Evolutionary conservation across 148 eudicot genomes (phyloP), one percentile per base, ranked within the genome.

Genomic region (Gaultheria prostrata): DNA sequence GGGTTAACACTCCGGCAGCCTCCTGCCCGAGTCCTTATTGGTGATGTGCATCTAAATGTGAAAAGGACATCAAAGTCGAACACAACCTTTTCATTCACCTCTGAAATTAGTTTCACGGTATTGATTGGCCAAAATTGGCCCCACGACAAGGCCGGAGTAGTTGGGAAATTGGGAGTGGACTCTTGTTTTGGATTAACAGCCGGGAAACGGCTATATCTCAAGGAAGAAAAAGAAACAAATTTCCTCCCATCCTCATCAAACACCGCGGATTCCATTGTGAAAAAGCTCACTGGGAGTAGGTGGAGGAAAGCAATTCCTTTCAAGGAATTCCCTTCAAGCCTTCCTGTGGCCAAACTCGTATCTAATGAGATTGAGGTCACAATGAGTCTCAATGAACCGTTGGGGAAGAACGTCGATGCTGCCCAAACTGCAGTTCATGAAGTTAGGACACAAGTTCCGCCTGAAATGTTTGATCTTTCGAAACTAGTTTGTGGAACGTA

Each of bases 401-500:
- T 93, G 79, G 78, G 84, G 59, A 82, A 81, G 43, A 81, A 93
- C 69, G 86, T 92, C 2, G 86, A 89, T 12, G 78, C 83, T 56
- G 99, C 92, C 12, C 85, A 85, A 73, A 82, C 72, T 43, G 93
- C 92, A 14, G 83, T 97, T 79, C 84, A 82, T 65, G 99, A 97
- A 83, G 90, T 92, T 50, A 86, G 97, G 79, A 69, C 91, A 65
- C 96, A 94, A 79, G 82, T 94, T 77, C 97, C 99, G 3, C 98
- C 98, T 1, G 99, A 97, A 85, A 88, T 93, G 89, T 97, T 94
- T 85, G 99, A 97, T 89, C 79, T 93, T 84, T 92, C 99, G 0
- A 93, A 94, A 78, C 57, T 97, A 24, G 97, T 97, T 11, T 95
- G 98, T 78, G 99, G 98, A 48, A 97, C 99, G 13, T 97, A 93